A percentile compares a stretch with the other conserved stretches of the same genome.
These are phyloP conservation scores for Termitomyces sp. DNA, from an alignment of 768 basidiomycete species.

Conservation along the genomic window DNA sequence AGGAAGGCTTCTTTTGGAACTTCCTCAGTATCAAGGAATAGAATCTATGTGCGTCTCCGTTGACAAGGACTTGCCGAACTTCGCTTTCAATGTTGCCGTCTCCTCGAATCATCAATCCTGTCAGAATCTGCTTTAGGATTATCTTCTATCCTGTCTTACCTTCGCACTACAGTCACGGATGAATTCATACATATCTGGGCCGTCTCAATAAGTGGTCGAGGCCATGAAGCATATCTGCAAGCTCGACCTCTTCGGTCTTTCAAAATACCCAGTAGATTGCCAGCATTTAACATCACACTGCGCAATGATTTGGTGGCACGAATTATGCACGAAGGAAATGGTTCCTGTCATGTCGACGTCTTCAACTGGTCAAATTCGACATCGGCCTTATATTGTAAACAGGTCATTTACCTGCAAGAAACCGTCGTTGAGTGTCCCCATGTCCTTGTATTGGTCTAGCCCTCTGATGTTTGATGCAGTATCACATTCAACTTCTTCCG, in stretches of 20 bases:
- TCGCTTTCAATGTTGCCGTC: conserved; percentile 5
- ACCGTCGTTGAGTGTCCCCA: neutral
- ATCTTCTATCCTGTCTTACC: neutral
- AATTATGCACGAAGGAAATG: neutral
- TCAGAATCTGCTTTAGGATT: neutral
- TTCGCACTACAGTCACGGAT: neutral
- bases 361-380: conserved; percentile 2
- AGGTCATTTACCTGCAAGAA: neutral
- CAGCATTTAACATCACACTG: neutral
- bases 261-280: neutral
- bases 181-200: conserved; percentile 5
- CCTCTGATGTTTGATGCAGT: neutral
- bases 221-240: neutral
- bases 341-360: neutral
- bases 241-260: conserved; percentile 2
- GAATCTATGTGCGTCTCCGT: conserved; percentile 1
- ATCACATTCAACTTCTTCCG: conserved; percentile 4
- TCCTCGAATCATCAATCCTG: neutral
- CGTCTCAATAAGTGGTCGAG: neutral
- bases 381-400: neutral
- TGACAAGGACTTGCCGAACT: neutral
- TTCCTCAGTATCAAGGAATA: neutral
- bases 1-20: neutral
- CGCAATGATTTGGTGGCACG: conserved; percentile 4
- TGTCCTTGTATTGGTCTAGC: neutral